Conservation (phyloP, 2,329 filamentous ascomycete genomes). For the Orbilia blumenaviensis region DNA sequence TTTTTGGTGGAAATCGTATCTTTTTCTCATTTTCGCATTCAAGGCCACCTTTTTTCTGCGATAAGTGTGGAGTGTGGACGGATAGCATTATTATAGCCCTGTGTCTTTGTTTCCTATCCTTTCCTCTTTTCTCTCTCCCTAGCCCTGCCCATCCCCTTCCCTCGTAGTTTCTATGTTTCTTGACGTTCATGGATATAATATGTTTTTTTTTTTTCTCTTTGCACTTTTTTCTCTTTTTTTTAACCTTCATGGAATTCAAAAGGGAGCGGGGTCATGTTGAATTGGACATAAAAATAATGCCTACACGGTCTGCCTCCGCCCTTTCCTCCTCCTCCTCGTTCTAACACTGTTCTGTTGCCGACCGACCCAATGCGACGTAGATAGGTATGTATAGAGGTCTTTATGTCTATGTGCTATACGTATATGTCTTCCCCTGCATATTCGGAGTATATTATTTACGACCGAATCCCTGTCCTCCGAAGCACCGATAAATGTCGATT, state of each 20-base stretch:
- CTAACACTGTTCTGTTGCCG: too few species aligned
- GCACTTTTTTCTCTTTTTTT: too few species aligned
- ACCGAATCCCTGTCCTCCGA: too few species aligned
- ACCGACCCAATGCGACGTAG: too few species aligned
- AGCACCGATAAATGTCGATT: too few species aligned
- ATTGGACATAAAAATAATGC: slow-evolving; percentile 11
- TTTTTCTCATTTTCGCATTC: slow-evolving; percentile 17
- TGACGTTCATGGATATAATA: slow-evolving; percentile 22
- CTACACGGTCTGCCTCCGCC: background rate
- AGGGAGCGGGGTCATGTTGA: slow-evolving; percentile 7
- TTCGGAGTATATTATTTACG: too few species aligned
- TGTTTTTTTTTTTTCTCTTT: background rate
- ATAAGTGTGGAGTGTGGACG: slow-evolving; percentile 17
- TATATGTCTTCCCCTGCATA: too few species aligned
- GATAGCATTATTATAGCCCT: slow-evolving; percentile 50
- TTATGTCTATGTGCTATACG: too few species aligned
- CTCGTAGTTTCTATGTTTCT: background rate
- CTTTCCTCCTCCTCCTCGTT: background rate
- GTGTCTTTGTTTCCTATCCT: background rate
- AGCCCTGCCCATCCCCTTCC: background rate
- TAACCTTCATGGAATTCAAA: background rate
- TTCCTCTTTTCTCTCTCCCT: background rate
- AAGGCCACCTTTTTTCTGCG: background rate
- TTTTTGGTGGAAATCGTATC: slow-evolving; percentile 22
- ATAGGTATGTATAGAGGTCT: too few species aligned